These are phyloP conservation scores for Tulasnella sp. DNA, from an alignment of 768 basidiomycete genomes.

Conservation along the genomic window DNA sequence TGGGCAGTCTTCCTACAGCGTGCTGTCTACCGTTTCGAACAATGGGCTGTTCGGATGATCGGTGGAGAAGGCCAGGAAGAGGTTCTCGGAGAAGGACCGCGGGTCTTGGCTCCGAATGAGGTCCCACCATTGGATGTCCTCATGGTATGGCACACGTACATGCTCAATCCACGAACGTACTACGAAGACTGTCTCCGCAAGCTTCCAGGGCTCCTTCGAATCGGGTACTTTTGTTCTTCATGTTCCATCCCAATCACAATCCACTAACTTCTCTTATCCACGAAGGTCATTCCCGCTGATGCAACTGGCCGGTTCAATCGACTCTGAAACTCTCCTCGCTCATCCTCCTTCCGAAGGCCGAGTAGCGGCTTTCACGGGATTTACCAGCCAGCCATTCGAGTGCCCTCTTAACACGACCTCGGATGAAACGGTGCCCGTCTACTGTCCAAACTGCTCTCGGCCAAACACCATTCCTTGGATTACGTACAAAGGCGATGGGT, in stretches of 20 bases:
- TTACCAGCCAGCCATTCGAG: constrained; percentile 28
- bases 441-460: neutral
- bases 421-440: neutral
- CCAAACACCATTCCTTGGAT: constrained; percentile 30
- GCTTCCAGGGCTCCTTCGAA: neutral
- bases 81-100: neutral
- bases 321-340: neutral
- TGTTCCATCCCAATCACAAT: too few relatives aligned
- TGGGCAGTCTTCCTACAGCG: constrained; percentile 32
- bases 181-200: constrained; percentile 3
- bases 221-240: neutral
- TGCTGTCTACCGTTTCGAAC: constrained; percentile 33
- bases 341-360: constrained; percentile 6
- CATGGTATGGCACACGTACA: constrained; percentile 32
- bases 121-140: constrained; percentile 33
- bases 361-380: neutral
- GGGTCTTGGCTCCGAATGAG: neutral
- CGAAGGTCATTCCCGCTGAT: constrained; percentile 27
- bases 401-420: neutral
- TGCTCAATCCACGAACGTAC: constrained; percentile 33
- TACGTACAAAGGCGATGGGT: constrained; percentile 26
- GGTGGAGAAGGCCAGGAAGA: constrained; percentile 7
- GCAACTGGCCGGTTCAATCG: constrained; percentile 25
- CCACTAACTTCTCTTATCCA: neutral
- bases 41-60: constrained; percentile 22